Percentiles rank a stretch among this genome's conserved stretches.
Conservation (phyloP, 164 flowering plant species). For the Vitis amurensis region DNA sequence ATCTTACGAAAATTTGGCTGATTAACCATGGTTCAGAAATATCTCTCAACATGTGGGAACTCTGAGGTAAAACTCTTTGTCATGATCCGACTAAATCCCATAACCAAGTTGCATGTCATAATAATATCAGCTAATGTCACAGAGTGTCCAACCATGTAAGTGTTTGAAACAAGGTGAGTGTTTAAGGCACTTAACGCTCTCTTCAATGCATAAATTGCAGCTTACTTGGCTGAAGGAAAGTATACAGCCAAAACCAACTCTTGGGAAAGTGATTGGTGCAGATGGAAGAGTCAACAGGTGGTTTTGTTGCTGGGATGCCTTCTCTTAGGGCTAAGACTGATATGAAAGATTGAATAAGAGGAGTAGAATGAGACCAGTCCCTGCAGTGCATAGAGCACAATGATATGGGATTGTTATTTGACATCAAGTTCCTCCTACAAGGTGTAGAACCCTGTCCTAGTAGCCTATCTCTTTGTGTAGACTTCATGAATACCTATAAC, state of each 20-base stretch:
- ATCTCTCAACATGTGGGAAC: conserved; percentile 92
- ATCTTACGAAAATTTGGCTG: conserved; percentile 75
- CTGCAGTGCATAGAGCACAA: no score
- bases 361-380: no score
- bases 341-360: no score
- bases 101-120: conserved; percentile 58
- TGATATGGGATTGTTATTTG: no score
- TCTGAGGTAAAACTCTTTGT: conserved; percentile 83
- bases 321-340: no score
- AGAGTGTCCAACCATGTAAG: conserved; percentile 50
- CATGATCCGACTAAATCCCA: conserved; percentile 52
- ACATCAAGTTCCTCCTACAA: no score
- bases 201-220: conserved; percentile 62
- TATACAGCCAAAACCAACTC: conserved; percentile 38
- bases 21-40: conserved; percentile 81
- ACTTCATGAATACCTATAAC: conserved; percentile 8
- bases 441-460: no score
- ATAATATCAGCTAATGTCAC: conserved; percentile 59
- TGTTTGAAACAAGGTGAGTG: conserved; percentile 70
- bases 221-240: no score
- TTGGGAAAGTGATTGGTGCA: conserved; percentile 22
- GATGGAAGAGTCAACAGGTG: no score
- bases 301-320: no score
- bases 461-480: no score
- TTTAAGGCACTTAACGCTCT: conserved; percentile 75